Evolutionary conservation across 768 basidiomycete genomes (phyloP).

Genomic region (Trametes elegans): DNA sequence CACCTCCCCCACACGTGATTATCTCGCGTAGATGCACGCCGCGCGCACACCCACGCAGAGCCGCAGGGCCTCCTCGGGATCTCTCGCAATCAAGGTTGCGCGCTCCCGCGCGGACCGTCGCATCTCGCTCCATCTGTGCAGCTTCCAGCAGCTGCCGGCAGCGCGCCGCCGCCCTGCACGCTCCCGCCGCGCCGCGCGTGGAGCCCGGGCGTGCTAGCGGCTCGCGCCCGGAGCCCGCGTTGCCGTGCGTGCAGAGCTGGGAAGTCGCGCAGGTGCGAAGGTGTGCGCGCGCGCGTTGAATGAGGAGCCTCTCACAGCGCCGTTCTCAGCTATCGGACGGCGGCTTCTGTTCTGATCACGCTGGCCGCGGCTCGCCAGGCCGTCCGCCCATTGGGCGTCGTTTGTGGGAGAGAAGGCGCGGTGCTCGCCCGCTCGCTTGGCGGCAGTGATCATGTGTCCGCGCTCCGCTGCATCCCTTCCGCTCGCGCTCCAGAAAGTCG

Average conservation of each 20-base stretch:
- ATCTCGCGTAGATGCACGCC: slow-evolving; percentile 12
- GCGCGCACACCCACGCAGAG: neutral
- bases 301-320: slow-evolving; percentile 12
- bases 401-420: slow-evolving; percentile 11
- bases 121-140: neutral
- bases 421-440: slow-evolving; percentile 10
- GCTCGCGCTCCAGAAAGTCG: neutral
- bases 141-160: neutral
- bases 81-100: slow-evolving; percentile 7
- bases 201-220: neutral
- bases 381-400: neutral
- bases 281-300: neutral
- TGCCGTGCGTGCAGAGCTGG: neutral
- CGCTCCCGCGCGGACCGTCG: neutral
- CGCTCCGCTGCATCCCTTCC: slow-evolving; percentile 11
- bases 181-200: neutral
- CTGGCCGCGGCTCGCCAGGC: slow-evolving; percentile 4
- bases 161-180: neutral
- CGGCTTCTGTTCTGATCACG: slow-evolving; percentile 11
- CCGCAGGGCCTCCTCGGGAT: slow-evolving; percentile 15
- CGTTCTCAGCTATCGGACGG: slow-evolving; percentile 7
- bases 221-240: neutral
- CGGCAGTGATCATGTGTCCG: slow-evolving; percentile 8
- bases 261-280: slow-evolving; percentile 6
- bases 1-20: slow-evolving; percentile 7